Percentiles rank a stretch among this genome's conserved stretches.
Evolutionary conservation across 2,329 filamentous ascomycete species (phyloP).

Genomic region (Talaromyces pinophilus): DNA sequence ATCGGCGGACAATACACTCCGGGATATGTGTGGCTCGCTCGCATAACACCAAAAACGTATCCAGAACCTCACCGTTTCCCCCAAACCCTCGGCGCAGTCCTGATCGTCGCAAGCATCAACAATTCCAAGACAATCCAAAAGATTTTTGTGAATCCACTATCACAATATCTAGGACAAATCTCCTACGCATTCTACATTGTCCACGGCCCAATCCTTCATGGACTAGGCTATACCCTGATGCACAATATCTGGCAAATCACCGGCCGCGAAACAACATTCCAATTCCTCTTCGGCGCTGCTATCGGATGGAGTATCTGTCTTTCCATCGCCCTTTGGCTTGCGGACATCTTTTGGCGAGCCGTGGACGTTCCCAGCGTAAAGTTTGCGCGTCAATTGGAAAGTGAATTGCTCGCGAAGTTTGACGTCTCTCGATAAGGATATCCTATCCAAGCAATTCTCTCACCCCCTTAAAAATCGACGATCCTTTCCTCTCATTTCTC

Average conservation of each 20-base stretch:
- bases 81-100: conserved; percentile 45
- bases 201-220: conserved; percentile 48
- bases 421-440: not conserved
- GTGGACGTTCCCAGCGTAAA: conserved; percentile 56
- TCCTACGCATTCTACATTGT: conserved; percentile 53
- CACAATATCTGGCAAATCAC: conserved; percentile 43
- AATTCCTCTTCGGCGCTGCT: conserved; percentile 44
- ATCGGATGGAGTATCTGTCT: conserved; percentile 45
- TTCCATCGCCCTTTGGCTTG: conserved; percentile 53
- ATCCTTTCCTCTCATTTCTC: not conserved
- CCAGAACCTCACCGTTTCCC: conserved; percentile 48
- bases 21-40: conserved; percentile 44
- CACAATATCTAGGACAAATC: conserved; percentile 51
- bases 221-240: conserved; percentile 48
- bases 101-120: conserved; percentile 48
- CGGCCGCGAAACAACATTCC: conserved; percentile 42
- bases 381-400: conserved; percentile 54
- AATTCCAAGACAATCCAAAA: conserved; percentile 44
- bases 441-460: not conserved
- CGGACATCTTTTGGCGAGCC: conserved; percentile 61
- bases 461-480: not conserved
- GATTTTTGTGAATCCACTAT: conserved; percentile 44
- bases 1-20: conserved; percentile 44
- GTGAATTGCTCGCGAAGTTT: conserved; percentile 30
- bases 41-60: conserved; percentile 43